A percentile compares a stretch with the other conserved stretches of the same genome.
Conservation (phyloP, 768 basidiomycete species). For the Serendipita sp. region DNA sequence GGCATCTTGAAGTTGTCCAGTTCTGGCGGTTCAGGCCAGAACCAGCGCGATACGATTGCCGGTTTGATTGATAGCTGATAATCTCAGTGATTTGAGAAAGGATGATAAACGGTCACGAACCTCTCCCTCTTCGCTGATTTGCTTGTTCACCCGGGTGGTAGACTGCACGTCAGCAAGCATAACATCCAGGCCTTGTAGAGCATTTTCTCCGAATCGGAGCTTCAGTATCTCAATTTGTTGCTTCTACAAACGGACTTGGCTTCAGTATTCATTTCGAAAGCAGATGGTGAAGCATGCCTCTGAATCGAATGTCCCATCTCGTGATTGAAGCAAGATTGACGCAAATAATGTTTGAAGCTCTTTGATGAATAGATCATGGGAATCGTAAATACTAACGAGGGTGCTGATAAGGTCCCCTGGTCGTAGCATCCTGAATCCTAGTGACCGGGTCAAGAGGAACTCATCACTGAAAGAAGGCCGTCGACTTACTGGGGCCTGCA, state of each 20-base stretch:
- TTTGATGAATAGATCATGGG: constrained; percentile 89
- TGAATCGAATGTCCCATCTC: constrained; percentile 62
- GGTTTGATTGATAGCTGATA: constrained; percentile 62
- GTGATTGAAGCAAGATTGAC: constrained; percentile 65
- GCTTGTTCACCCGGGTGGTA: constrained; percentile 77
- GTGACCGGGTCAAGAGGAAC: neutral
- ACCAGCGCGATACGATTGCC: constrained; percentile 81
- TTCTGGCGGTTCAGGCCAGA: constrained; percentile 76
- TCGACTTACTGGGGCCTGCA: constrained; percentile 68
- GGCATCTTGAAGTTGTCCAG: constrained; percentile 62
- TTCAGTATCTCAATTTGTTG: constrained; percentile 89
- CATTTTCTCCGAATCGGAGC: constrained; percentile 85
- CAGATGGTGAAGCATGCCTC: constrained; percentile 27
- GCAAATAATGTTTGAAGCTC: constrained; percentile 88
- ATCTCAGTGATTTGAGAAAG: neutral
- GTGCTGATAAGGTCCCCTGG: constrained; percentile 91
- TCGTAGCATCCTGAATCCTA: constrained; percentile 85
- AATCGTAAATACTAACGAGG: constrained; percentile 93
- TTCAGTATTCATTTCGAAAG: neutral
- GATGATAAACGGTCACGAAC: constrained; percentile 24
- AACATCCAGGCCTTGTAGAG: constrained; percentile 90
- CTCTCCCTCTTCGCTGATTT: constrained; percentile 56
- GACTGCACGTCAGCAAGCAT: constrained; percentile 98
- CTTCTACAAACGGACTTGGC: constrained; percentile 33
- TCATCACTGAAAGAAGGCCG: neutral